Percentiles rank a stretch among this genome's conserved stretches.
These are phyloP conservation scores for Ceratobasidium papillatum DNA, from an alignment of 1,284 basidiomycete species.

Conservation along the genomic window DNA sequence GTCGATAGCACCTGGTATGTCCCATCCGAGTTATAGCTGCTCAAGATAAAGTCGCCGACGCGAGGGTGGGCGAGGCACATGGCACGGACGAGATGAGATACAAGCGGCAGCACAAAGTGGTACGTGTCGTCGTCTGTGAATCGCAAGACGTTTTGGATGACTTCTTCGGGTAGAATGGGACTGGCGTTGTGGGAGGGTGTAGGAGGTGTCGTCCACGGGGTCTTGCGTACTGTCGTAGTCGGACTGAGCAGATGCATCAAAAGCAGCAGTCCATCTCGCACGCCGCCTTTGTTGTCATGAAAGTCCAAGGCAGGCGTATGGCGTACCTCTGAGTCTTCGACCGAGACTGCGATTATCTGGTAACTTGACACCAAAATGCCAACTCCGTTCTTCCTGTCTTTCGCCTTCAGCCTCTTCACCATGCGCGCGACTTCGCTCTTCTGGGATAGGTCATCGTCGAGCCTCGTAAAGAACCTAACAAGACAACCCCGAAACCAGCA, in stretches of 20 bases:
- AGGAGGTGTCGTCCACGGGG: not conserved
- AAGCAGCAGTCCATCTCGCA: constrained; percentile 1
- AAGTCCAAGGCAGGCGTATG: not conserved
- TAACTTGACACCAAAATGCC: constrained; percentile 7
- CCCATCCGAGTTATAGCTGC: not conserved
- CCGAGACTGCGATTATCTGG: constrained; percentile 2
- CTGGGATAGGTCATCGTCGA: not conserved
- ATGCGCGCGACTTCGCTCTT: not conserved
- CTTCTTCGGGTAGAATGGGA: not conserved
- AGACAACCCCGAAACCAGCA: constrained; percentile 20
- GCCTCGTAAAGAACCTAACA: not conserved
- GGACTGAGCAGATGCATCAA: constrained; percentile 14
- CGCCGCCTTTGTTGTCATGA: not conserved
- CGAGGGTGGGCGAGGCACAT: constrained; percentile 15
- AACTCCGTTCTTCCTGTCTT: not conserved
- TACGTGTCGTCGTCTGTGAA: constrained; percentile 3
- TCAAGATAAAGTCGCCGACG: not conserved
- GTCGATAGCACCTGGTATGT: not conserved
- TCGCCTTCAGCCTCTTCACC: not conserved
- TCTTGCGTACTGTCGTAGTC: not conserved
- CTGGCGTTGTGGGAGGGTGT: not conserved
- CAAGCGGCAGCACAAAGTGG: not conserved
- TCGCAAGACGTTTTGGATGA: not conserved
- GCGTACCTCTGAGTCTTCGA: not conserved
- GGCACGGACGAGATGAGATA: not conserved